Base-by-base conservation (phyloP, 2,329 filamentous ascomycete species). In the Pestalotiopsis sp. region DNA sequence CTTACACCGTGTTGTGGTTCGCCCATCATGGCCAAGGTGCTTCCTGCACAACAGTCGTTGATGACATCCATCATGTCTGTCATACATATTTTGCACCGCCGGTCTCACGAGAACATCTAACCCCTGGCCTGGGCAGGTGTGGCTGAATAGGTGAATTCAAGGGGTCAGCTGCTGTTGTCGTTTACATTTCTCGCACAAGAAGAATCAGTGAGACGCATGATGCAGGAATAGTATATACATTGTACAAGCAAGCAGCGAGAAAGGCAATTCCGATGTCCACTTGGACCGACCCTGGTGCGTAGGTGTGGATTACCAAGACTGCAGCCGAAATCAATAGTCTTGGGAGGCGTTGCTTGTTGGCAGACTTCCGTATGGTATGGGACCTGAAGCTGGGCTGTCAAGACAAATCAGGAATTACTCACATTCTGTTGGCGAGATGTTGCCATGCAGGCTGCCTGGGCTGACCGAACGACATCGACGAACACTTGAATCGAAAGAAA, bases 241-340 rank as follows among this genome's bases (percentile, higher is more conserved):
- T 11, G 63, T 31, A 66, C 39, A 39, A 25, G 17, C 49, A 23
- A 56, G 13, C n/a, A 31, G 45, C 31, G 1, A 36, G 7, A 36
- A 36, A 66, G 57, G 45, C 63, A 1, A 66, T 66, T 38, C 41
- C 57, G 25, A 39, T 17, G 52, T 36, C 38, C 63, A 27, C 25
- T 66, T 58, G 36, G 45, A 38, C 63, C 11, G 45, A 38, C 12
- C 36, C 17, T 2, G 13, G 20, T 39, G 17, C 23, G 17, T 62
- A 3, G 7, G 31, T 62, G 59, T 62, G 45, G 41, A 58, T 49
- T 14, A 14, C 49, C 14, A 14, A 36, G 14, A 41, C 49, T 57
- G 20, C n/a, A 38, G 63, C 31, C 63, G 17, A 39, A 66, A 66
- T 58, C 63, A 49, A 66, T 66, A 66, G 63, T 66, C 31, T 45